Evolutionary conservation across 106 monocot genomes (phyloP), one percentile per base, ranked within the genome.

Genomic region (Chionographis japonica): DNA sequence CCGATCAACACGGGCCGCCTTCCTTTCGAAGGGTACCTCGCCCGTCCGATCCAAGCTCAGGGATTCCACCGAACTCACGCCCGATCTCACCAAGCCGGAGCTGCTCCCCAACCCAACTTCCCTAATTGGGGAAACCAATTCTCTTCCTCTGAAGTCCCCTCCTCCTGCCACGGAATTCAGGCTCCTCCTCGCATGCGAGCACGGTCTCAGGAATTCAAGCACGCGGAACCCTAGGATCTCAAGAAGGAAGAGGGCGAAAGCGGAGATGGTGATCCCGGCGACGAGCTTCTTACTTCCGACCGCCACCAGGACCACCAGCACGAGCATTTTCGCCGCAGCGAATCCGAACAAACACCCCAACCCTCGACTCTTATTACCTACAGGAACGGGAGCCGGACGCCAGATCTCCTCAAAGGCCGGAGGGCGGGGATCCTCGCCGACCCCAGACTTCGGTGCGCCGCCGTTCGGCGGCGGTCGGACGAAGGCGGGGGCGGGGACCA

Each of bases 221-320:
- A 53, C 56, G 58, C 35, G 27, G 14, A 53, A 3, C 55, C 64
- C 65, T 7, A 51, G 41, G 3, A 49, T 11, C 17, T 74, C 79
- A 40, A 75, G 60, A 10, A 61, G 8, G 18, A 57, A 50, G 9
- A 79, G 40, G n/a, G 35, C 12, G 8, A 75, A 62, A 8, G 80
- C 70, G 5, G 63, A 65, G 37, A 70, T 12, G 13, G 71, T 72
- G 61, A 66, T 56, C 61, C 75, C 71, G 2, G 40, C 65, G 19
- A 75, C 75, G 20, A 81, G 52, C 67, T 42, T 46, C 71, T 62
- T 76, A 54, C 55, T 71, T 8, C 54, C 52, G 19, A 75, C 67
- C 15, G 66, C 41, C 53, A 72, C 41, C 53, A 72, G 16, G 37
- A 56, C 51, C 17, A 46, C 50, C 52, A 78, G 54, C 19, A 56